Percentiles rank a stretch among this genome's conserved stretches.
phyloP scores from a whole-genome alignment of 306 rosid species.

The Inga laurina region DNA sequence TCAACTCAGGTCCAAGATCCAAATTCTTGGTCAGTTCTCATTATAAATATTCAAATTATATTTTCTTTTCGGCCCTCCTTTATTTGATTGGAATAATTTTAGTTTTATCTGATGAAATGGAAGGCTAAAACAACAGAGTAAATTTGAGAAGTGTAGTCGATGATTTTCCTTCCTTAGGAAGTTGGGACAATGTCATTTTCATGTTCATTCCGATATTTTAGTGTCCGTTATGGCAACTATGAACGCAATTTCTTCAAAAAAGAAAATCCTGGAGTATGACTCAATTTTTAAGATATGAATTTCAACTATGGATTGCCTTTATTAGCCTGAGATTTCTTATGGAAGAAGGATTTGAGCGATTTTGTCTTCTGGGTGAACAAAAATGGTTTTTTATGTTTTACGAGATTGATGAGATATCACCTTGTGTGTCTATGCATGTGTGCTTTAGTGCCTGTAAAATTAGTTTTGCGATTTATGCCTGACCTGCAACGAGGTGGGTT shows the following conservation, averaged over 20 bases:
- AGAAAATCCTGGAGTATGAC: background rate
- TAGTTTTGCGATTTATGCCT: background rate
- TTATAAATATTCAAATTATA: background rate
- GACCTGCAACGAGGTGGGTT: background rate
- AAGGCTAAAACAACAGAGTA: background rate
- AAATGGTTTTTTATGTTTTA: background rate
- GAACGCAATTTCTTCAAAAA: background rate
- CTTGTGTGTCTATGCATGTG: background rate
- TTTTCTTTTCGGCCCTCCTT: background rate
- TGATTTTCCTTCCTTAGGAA: background rate
- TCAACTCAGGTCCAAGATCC: conserved; percentile 78
- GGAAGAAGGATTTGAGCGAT: background rate
- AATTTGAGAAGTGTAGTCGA: background rate
- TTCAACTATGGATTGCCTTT: background rate
- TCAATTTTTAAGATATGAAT: background rate
- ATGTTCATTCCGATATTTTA: background rate
- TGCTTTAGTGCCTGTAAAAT: background rate
- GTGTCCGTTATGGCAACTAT: conserved; percentile 4
- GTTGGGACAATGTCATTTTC: background rate
- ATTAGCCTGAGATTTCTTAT: background rate
- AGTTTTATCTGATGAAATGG: background rate
- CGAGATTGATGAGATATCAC: background rate
- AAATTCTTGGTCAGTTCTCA: conserved; percentile 59
- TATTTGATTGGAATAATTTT: background rate
- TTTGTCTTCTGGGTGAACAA: background rate